Evolutionary conservation across 1,284 basidiomycete species (phyloP).

Genomic region (Neotropicomus parvogracilis): DNA sequence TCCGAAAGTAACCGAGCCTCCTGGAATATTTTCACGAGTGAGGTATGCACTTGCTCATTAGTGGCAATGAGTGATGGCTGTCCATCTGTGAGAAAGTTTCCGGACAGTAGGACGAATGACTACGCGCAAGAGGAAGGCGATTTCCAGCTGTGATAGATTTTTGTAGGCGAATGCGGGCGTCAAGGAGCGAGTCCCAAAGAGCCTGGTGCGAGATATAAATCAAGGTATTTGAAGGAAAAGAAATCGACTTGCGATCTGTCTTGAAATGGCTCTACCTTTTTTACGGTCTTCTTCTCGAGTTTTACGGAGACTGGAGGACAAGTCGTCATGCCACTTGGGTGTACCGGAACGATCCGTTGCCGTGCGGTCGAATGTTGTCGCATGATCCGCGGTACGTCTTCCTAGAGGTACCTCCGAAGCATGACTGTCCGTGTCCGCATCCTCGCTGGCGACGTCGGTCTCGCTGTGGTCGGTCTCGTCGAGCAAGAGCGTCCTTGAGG

Average conservation of each 20-base stretch:
- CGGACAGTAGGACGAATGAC: constrained; percentile 14
- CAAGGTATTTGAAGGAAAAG: neutral
- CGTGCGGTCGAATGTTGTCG: neutral
- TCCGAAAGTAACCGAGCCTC: constrained; percentile 60
- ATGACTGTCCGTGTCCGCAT: constrained; percentile 10
- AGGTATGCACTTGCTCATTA: constrained; percentile 35
- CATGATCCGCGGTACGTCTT: constrained; percentile 16
- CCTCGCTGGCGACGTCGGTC: constrained; percentile 31
- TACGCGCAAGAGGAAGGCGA: constrained; percentile 51
- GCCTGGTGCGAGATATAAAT: constrained; percentile 43
- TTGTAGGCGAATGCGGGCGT: constrained; percentile 85
- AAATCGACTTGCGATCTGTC: constrained; percentile 67
- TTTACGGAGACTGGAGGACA: constrained; percentile 52
- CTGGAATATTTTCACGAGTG: constrained; percentile 49
- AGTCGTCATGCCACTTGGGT: constrained; percentile 42
- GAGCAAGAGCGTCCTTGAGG: constrained; percentile 57
- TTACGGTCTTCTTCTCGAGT: constrained; percentile 61
- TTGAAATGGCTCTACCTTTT: constrained; percentile 79
- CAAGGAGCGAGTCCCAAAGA: constrained; percentile 81
- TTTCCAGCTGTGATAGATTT: constrained; percentile 70
- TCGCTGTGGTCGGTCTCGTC: constrained; percentile 41
- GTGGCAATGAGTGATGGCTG: constrained; percentile 21
- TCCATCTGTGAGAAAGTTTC: constrained; percentile 21
- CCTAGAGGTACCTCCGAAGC: constrained; percentile 27
- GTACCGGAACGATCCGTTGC: constrained; percentile 1